Conservation (phyloP, 352 stramenopile genomes). For the Phytophthora boehmeriae region DNA sequence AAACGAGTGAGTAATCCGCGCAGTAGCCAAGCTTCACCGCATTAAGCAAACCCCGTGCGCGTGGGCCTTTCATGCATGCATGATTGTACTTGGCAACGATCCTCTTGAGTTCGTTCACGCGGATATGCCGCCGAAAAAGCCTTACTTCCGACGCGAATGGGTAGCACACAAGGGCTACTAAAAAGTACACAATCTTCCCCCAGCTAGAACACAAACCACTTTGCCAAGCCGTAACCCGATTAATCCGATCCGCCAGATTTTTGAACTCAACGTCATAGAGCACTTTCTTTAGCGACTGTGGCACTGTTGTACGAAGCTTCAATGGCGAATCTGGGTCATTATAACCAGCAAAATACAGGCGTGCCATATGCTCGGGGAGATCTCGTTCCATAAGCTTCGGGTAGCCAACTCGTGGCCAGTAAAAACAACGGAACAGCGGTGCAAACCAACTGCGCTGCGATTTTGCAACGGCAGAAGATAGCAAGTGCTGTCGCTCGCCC, state of each 20-base stretch:
- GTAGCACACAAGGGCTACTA: conserved; percentile 73
- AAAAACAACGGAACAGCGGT: conserved; percentile 67
- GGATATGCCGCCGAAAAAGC: conserved; percentile 70
- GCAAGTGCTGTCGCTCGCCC: conserved; percentile 67
- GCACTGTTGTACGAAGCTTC: conserved; percentile 64
- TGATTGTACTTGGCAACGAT: conserved; percentile 83
- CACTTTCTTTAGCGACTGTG: conserved; percentile 59
- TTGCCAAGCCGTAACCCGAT: conserved; percentile 62
- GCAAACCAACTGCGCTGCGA: conserved; percentile 61
- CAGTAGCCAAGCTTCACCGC: conserved; percentile 82
- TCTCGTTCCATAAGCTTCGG: conserved; percentile 83
- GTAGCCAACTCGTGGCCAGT: conserved; percentile 78
- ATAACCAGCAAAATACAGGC: conserved; percentile 71
- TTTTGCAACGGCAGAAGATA: conserved; percentile 61
- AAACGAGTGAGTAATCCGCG: conserved; percentile 81
- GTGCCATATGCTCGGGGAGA: conserved; percentile 80
- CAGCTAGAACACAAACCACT: conserved; percentile 52
- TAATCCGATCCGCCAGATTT: conserved; percentile 67
- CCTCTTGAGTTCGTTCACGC: conserved; percentile 78
- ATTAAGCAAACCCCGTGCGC: conserved; percentile 70
- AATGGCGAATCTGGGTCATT: conserved; percentile 72
- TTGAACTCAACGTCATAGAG: conserved; percentile 75
- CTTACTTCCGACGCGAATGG: conserved; percentile 71
- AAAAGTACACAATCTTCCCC: conserved; percentile 61
- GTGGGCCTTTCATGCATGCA: conserved; percentile 79